Evolutionary conservation across 306 rosid genomes (phyloP).

Genomic region (Trifolium subterraneum): DNA sequence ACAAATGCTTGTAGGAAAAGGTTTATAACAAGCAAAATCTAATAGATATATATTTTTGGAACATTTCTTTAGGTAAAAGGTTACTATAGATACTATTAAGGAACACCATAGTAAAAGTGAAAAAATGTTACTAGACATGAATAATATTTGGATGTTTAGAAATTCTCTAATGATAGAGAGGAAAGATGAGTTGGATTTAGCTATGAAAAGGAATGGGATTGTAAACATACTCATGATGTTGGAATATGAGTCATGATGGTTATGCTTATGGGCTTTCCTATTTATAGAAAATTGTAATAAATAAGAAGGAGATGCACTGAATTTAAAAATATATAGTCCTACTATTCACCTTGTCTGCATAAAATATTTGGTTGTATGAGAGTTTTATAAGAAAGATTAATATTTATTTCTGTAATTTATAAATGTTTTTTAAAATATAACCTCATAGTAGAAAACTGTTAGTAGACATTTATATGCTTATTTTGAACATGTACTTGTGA

Average conservation of each 20-base stretch:
- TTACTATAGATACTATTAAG: background rate
- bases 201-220: background rate
- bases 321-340: background rate
- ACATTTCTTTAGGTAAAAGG: background rate
- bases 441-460: no score
- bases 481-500: no score
- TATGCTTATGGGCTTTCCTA: background rate
- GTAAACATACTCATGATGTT: conserved; percentile 6
- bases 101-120: conserved; percentile 4
- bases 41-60: conserved; percentile 33
- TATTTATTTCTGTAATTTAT: no score
- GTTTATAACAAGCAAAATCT: conserved; percentile 47
- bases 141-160: background rate
- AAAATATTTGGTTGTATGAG: no score
- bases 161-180: background rate
- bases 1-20: conserved; percentile 13
- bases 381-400: no score
- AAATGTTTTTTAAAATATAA: no score
- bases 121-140: conserved; percentile 1
- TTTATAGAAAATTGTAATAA: conserved; percentile 3
- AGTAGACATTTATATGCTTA: no score
- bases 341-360: background rate
- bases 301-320: background rate
- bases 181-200: background rate
- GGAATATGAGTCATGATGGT: background rate